phyloP scores from a whole-genome alignment of 352 stramenopile genomes.

The Hyaloperonospora arabidopsidis region DNA sequence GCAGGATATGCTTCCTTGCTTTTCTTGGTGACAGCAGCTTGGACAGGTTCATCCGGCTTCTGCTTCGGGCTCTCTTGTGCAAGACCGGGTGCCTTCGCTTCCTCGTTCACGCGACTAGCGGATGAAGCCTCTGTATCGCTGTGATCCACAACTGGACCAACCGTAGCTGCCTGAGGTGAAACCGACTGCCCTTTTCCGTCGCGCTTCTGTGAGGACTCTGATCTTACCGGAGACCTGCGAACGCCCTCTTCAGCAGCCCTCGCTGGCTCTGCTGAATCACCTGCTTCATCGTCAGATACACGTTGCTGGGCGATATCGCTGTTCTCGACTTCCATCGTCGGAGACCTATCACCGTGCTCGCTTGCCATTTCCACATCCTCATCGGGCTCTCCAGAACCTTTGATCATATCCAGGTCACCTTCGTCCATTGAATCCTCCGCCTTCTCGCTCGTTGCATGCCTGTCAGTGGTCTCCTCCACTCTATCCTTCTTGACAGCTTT shows the following conservation, averaged over 20 bases:
- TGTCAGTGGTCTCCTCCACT: constrained; percentile 4
- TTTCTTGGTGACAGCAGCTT: constrained; percentile 6
- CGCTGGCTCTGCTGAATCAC: neutral
- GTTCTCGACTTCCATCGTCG: constrained; percentile 16
- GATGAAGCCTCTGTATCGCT: constrained; percentile 9
- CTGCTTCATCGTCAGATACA: constrained; percentile 11
- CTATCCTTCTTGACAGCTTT: constrained; percentile 24
- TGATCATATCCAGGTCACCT: constrained; percentile 14
- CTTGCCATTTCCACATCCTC: neutral
- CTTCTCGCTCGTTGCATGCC: constrained; percentile 13
- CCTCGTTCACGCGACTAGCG: constrained; percentile 2
- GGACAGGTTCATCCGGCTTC: constrained; percentile 7
- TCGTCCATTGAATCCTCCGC: constrained; percentile 19
- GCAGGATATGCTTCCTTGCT: too few relatives aligned
- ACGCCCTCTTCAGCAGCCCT: constrained; percentile 6
- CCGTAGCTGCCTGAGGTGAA: constrained; percentile 2
- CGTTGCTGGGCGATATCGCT: constrained; percentile 12
- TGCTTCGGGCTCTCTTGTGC: constrained; percentile 9
- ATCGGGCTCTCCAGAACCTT: constrained; percentile 3
- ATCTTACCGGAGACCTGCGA: neutral
- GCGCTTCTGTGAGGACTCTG: constrained; percentile 1
- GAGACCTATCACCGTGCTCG: neutral
- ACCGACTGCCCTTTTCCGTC: constrained; percentile 3
- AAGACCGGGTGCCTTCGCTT: constrained; percentile 4
- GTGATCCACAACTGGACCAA: neutral